Conservation (phyloP, 768 basidiomycete genomes). For the Lepiota brunneoincarnata region DNA sequence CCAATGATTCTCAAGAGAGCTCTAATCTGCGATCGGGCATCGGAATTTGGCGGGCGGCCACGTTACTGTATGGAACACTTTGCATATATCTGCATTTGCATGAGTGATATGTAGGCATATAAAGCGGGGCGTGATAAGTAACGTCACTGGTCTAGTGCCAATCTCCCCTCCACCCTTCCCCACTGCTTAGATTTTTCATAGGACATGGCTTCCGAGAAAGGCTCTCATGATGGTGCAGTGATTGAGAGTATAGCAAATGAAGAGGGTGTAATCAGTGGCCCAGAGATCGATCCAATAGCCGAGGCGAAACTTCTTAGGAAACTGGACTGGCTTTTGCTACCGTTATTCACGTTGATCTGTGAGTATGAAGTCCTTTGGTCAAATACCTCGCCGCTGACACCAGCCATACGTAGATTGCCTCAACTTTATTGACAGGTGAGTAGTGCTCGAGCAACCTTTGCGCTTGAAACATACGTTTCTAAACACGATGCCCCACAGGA, state of each 20-base stretch:
- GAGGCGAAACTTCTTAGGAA: conserved; percentile 33
- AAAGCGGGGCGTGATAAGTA: background rate
- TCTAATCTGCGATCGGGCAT: too few species aligned
- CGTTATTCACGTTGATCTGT: conserved; percentile 39
- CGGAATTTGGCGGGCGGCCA: too few species aligned
- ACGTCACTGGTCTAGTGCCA: background rate
- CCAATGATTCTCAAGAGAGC: background rate
- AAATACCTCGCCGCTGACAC: background rate
- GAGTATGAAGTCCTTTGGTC: conserved; percentile 14
- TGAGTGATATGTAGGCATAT: background rate
- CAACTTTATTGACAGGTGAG: conserved; percentile 34
- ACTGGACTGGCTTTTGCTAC: conserved; percentile 31
- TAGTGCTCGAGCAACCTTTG: background rate
- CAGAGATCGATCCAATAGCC: conserved; percentile 28
- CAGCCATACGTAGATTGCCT: conserved; percentile 24
- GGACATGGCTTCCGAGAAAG: background rate
- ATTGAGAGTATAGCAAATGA: conserved; percentile 2
- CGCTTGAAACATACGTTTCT: background rate
- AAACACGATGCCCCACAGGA: conserved; percentile 5
- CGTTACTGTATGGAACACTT: too few species aligned
- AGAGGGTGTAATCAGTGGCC: background rate
- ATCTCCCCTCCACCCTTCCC: background rate
- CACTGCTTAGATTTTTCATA: background rate
- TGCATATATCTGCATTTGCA: too few species aligned
- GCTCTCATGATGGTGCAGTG: background rate